Base-by-base conservation (phyloP, 2,329 filamentous ascomycete genomes). In the Diaporthe batatas region DNA sequence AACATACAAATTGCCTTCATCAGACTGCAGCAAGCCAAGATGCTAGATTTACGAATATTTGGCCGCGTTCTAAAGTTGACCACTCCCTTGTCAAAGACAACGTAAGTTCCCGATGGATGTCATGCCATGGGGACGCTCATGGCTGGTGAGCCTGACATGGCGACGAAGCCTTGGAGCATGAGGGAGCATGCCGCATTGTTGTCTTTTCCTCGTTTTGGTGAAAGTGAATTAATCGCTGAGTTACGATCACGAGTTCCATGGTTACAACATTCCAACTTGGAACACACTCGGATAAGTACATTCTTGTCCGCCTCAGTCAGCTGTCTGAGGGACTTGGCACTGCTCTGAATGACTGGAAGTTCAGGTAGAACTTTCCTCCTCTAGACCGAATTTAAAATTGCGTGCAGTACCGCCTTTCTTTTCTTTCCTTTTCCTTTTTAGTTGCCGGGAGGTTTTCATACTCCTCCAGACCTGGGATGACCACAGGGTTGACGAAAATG, bases 311-410 rank as follows among this genome's bases (percentile, higher is more conserved):
- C 29, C 29, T 55, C 53, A n/a, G n/a, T 34, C 4, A 55, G 18
- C 29, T 55, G 53, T 0, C 53, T 29, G 12, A 55, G 53, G 12
- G 53, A 32, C 53, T 81, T 82, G 62, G 93, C 81, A 68, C 86
- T 82, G 72, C 88, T 83, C 1, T 90, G 90, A 76, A 93, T 93
- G 76, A 79, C 81, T 2, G 81, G 84, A 6, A 94, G 83, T 68
- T 87, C 80, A 2, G 82, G 80, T 10, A 93, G 82, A 77, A 93
- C 93, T n/a, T n/a, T n/a, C n/a, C 0, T 82, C 81, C 8, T 84
- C 82, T 3, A 93, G 81, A 72, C 91, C 86, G 44, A 83, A 75
- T 68, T 89, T 77, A 78, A 93, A 92, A 76, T 93, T 91, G 86
- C 86, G 14, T 85, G 82, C 1, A 92, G 81, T n/a, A 71, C 55